Evolutionary conservation across 371 early-diverging fungal genomes (phyloP).

Genomic region (Lichtheimia ornata): DNA sequence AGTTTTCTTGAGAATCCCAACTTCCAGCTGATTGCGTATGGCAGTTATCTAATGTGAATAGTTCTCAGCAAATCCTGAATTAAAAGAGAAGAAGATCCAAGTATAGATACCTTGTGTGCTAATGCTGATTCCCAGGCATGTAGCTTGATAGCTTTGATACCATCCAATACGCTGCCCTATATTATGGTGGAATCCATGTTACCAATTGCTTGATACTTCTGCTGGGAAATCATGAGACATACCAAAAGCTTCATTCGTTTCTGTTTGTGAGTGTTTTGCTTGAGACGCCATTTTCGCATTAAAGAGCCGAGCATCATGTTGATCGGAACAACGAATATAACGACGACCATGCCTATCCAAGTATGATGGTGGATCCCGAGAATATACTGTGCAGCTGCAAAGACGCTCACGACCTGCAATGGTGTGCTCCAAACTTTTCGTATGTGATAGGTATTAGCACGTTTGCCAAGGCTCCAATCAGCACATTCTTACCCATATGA

Average conservation of each 20-base stretch:
- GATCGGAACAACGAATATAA: conserved; percentile 78
- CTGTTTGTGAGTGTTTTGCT: conserved; percentile 92
- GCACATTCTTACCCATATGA: conserved; percentile 52
- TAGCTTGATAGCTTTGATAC: conserved; percentile 90
- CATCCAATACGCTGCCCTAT: conserved; percentile 81
- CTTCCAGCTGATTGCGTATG: conserved; percentile 75
- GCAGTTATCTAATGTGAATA: conserved; percentile 50
- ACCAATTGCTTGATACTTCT: too few species aligned
- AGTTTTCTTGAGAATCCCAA: conserved; percentile 76
- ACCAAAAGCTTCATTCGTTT: conserved; percentile 81
- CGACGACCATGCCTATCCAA: conserved; percentile 86
- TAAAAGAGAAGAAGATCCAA: neutral
- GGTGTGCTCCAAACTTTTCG: conserved; percentile 80
- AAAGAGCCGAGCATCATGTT: conserved; percentile 61
- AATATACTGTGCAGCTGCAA: conserved; percentile 77
- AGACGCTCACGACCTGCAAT: conserved; percentile 82
- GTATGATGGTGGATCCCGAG: conserved; percentile 69
- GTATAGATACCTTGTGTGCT: conserved; percentile 39
- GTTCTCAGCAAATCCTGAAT: neutral
- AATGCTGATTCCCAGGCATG: conserved; percentile 81
- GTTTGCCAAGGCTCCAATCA: neutral
- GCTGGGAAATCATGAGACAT: neutral
- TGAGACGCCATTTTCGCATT: conserved; percentile 75
- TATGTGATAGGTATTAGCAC: neutral
- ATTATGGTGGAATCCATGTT: neutral